These are phyloP conservation scores for Phytophthora rubi DNA, from an alignment of 352 stramenopile species.

Conservation along the genomic window DNA sequence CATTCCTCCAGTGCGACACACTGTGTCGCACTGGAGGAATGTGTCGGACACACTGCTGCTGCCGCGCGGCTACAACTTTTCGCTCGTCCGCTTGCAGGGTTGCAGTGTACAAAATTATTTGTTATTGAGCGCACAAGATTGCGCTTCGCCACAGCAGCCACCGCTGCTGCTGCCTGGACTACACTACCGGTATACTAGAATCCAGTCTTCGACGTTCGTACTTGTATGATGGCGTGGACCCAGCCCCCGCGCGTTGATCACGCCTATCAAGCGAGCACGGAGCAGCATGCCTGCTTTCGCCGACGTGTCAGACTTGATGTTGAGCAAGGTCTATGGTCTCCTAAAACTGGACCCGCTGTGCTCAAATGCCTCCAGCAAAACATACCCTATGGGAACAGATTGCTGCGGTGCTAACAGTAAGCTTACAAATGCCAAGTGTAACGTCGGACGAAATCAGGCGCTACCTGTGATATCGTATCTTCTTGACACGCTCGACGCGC, in stretches of 20 bases:
- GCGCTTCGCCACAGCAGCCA: not conserved
- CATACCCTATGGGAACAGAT: slow-evolving; percentile 24
- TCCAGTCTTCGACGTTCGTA: not conserved
- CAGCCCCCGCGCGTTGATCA: not conserved
- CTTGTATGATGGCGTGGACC: not conserved
- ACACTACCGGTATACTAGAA: not conserved
- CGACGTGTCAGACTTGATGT: slow-evolving; percentile 37
- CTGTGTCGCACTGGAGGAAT: slow-evolving; percentile 35
- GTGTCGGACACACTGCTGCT: slow-evolving; percentile 1
- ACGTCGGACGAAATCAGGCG: slow-evolving; percentile 19
- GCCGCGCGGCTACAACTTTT: not conserved
- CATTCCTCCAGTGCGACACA: slow-evolving; percentile 37
- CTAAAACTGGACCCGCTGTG: not conserved
- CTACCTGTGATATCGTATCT: slow-evolving; percentile 23
- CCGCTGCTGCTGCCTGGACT: not conserved
- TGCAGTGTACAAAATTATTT: not conserved
- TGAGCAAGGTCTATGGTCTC: slow-evolving; percentile 17
- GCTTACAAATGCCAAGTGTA: slow-evolving; percentile 11
- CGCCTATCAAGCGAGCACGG: not conserved
- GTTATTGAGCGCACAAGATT: not conserved
- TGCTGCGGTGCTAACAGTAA: slow-evolving; percentile 3
- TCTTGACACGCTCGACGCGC: slow-evolving; percentile 24
- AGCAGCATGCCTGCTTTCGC: slow-evolving; percentile 4
- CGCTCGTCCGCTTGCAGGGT: slow-evolving; percentile 20
- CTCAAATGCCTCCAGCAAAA: not conserved